A percentile compares a stretch with the other conserved stretches of the same genome.
Conservation (phyloP, 2,329 filamentous ascomycete genomes). For the Monosporascus sp. region DNA sequence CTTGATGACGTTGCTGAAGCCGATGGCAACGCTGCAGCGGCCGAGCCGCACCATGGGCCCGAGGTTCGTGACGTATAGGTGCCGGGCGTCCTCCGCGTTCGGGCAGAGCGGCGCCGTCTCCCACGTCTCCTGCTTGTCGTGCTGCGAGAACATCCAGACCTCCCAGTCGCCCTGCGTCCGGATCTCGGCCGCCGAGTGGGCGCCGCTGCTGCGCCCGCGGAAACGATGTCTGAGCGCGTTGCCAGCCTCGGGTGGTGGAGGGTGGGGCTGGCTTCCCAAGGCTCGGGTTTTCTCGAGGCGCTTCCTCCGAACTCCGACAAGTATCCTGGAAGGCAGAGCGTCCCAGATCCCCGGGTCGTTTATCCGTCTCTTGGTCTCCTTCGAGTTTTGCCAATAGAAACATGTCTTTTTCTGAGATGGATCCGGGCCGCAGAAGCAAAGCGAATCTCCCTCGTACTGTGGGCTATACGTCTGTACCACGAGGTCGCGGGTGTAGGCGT, state of each 20-base stretch:
- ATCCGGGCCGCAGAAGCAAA: conserved; percentile 48
- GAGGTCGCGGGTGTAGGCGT: conserved; percentile 53
- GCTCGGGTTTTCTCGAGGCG: conserved; percentile 17
- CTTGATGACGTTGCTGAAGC: conserved; percentile 68
- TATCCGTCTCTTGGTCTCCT: conserved; percentile 47
- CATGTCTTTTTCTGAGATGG: conserved; percentile 36
- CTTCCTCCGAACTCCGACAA: conserved; percentile 57
- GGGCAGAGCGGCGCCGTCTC: conserved; percentile 41
- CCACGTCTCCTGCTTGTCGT: conserved; percentile 36
- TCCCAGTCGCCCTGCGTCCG: conserved; percentile 40
- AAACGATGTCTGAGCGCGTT: conserved; percentile 26
- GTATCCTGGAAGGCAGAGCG: conserved; percentile 50
- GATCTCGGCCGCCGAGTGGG: conserved; percentile 10
- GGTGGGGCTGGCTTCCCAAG: conserved; percentile 11
- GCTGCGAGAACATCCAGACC: conserved; percentile 47
- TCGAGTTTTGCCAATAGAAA: conserved; percentile 46
- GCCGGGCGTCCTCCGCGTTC: conserved; percentile 36
- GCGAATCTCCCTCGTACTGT: conserved; percentile 44
- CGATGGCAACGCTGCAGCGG: conserved; percentile 60
- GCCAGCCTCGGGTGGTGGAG: conserved; percentile 10
- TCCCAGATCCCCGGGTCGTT: conserved; percentile 63
- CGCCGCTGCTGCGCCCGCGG: conserved; percentile 12
- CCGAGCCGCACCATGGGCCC: conserved; percentile 62
- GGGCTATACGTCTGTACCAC: conserved; percentile 60
- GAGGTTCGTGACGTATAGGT: conserved; percentile 59